These are phyloP conservation scores for Spergularia azorica DNA, from an alignment of 179 eudicot genomes.

Conservation along the genomic window DNA sequence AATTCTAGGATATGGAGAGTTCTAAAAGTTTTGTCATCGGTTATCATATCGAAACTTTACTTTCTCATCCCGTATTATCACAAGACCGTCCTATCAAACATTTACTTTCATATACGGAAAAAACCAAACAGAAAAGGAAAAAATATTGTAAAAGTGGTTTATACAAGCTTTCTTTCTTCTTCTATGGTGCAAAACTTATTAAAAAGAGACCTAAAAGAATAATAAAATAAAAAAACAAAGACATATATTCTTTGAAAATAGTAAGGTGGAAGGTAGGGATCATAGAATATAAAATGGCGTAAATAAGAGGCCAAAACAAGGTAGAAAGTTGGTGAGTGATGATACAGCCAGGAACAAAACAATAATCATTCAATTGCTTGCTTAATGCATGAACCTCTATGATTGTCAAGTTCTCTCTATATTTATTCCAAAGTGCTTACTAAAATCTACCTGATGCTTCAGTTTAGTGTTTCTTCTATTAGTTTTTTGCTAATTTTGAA, in stretches of 20 bases:
- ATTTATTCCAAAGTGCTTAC: not conserved
- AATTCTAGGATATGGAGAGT: too few relatives aligned
- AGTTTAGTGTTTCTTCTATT: not conserved
- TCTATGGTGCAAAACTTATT: too few relatives aligned
- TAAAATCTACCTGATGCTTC: slow-evolving; percentile 3
- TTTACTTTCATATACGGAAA: too few relatives aligned
- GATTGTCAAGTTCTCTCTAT: not conserved
- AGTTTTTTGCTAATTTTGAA: not conserved
- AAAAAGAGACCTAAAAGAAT: too few relatives aligned
- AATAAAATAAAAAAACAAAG: not conserved
- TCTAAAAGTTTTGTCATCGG: too few relatives aligned
- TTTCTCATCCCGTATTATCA: too few relatives aligned
- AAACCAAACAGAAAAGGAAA: too few relatives aligned
- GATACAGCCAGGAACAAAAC: slow-evolving; percentile 12
- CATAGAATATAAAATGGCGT: slow-evolving; percentile 23
- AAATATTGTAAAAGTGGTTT: too few relatives aligned
- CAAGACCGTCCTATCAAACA: too few relatives aligned
- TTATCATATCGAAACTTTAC: too few relatives aligned
- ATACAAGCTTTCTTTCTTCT: too few relatives aligned
- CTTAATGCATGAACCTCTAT: slow-evolving; percentile 22
- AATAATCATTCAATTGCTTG: slow-evolving; percentile 12
- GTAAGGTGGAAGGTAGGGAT: slow-evolving; percentile 20
- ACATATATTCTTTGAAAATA: not conserved
- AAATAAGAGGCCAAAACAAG: slow-evolving; percentile 13
- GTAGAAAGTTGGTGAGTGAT: slow-evolving; percentile 23